phyloP scores from a whole-genome alignment of 495 filamentous ascomycete genomes.

The Corynascus novoguineensis region DNA sequence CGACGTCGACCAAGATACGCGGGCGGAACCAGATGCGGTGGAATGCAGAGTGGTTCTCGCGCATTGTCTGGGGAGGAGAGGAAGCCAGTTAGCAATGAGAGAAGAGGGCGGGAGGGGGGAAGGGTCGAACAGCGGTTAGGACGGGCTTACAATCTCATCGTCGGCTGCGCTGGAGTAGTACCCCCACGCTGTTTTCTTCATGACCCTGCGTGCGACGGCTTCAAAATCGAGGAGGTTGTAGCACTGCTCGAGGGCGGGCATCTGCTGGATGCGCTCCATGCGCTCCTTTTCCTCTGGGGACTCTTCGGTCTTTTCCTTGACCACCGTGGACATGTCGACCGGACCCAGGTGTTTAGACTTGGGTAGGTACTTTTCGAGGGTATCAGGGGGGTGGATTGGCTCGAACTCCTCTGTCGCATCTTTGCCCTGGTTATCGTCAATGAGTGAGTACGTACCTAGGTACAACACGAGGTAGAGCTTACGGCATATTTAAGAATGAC shows the following conservation, averaged over 20 bases:
- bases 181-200: conserved; percentile 94
- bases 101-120: not conserved
- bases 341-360: conserved; percentile 81
- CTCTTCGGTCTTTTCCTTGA: conserved; percentile 59
- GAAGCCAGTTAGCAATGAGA: not conserved
- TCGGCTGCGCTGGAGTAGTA: conserved; percentile 96
- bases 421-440: conserved; percentile 51
- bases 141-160: conserved; percentile 73
- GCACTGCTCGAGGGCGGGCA: conserved; percentile 82
- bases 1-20: conserved; percentile 76
- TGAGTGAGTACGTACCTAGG: not conserved
- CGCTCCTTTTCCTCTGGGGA: conserved; percentile 75
- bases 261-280: conserved; percentile 65
- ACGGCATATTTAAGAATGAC: conserved; percentile 78
- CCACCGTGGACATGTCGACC: conserved; percentile 84
- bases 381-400: conserved; percentile 73
- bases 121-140: no score
- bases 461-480: not conserved
- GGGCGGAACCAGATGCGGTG: conserved; percentile 98
- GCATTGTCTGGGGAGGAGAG: conserved; percentile 63
- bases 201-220: conserved; percentile 74
- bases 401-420: conserved; percentile 83
- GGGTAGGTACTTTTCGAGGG: conserved; percentile 75
- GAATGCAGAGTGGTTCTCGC: conserved; percentile 93
- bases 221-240: conserved; percentile 97